Conservation (phyloP, 1,284 basidiomycete genomes). For the Heliocybe sulcata region DNA sequence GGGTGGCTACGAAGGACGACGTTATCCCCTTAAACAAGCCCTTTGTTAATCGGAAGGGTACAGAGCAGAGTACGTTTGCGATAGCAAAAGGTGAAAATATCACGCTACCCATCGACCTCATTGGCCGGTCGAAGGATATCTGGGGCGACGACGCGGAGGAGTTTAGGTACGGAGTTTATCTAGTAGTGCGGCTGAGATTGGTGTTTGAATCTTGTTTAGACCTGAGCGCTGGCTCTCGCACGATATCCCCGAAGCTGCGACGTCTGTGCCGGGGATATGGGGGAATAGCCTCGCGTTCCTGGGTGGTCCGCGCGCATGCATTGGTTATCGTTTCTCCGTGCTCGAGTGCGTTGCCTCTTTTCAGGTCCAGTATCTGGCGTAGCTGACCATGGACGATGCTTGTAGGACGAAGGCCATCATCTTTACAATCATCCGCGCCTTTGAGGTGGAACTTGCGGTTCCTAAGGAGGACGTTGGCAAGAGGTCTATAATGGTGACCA, state of each 20-base stretch:
- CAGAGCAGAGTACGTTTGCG: not conserved
- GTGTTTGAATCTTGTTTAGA: not conserved
- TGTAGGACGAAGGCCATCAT: conserved; percentile 3
- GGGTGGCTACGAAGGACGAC: conserved; percentile 46
- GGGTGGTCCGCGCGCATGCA: conserved; percentile 41
- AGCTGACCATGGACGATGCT: not conserved
- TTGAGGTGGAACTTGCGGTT: not conserved
- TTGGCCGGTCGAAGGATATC: conserved; percentile 37
- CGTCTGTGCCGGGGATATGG: conserved; percentile 49
- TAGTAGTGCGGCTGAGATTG: too few relatives aligned
- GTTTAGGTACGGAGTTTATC: conserved; percentile 36
- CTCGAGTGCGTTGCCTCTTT: conserved; percentile 7
- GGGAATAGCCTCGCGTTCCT: conserved; percentile 54
- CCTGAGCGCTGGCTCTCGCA: not conserved
- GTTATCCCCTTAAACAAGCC: conserved; percentile 41
- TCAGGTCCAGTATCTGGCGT: not conserved
- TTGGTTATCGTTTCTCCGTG: conserved; percentile 7
- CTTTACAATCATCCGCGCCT: not conserved
- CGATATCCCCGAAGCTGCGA: conserved; percentile 26
- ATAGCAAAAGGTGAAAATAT: conserved; percentile 29
- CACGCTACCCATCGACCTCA: conserved; percentile 36
- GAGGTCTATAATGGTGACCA: not conserved
- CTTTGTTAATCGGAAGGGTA: conserved; percentile 15
- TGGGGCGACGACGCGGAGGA: conserved; percentile 51
- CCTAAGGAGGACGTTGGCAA: not conserved